A percentile compares a stretch with the other conserved stretches of the same genome.
These are phyloP conservation scores for Elaphomyces granulatus DNA, from an alignment of 495 filamentous ascomycete species.

Conservation along the genomic window DNA sequence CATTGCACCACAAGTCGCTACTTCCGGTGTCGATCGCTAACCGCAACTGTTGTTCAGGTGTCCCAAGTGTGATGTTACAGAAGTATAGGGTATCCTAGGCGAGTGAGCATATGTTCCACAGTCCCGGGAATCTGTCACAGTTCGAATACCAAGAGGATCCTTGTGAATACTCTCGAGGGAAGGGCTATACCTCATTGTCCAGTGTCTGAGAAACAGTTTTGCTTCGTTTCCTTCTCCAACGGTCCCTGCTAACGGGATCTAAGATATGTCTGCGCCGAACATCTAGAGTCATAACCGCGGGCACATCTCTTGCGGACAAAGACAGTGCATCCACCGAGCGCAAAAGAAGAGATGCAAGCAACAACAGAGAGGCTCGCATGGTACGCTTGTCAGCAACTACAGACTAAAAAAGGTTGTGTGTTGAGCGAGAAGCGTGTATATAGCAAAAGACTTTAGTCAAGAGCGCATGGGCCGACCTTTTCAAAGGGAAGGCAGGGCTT, in stretches of 20 bases:
- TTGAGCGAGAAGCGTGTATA: no score
- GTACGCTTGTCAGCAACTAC: no score
- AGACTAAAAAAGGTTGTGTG: no score
- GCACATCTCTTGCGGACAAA: constrained; percentile 20
- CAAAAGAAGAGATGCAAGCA: constrained; percentile 8
- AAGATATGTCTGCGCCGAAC: constrained; percentile 24
- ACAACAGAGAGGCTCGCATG: constrained; percentile 10
- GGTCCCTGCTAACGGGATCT: constrained; percentile 22
- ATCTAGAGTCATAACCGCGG: constrained; percentile 25
- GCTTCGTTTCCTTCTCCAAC: constrained; percentile 21
- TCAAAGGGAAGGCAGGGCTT: no score
- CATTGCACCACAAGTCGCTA: constrained; percentile 83
- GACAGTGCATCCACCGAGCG: constrained; percentile 12
- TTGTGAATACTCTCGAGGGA: background rate
- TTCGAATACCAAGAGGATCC: background rate
- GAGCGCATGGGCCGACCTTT: no score
- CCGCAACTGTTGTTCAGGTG: constrained; percentile 47
- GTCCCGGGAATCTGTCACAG: no score
- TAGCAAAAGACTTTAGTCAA: no score
- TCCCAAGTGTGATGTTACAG: constrained; percentile 57
- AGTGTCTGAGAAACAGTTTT: constrained; percentile 21
- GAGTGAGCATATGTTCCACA: background rate
- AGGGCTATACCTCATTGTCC: constrained; percentile 27
- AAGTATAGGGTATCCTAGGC: constrained; percentile 44
- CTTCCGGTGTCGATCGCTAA: constrained; percentile 72